phyloP scores from a whole-genome alignment of 441 rosid species.

The Populus trichocarpa region DNA sequence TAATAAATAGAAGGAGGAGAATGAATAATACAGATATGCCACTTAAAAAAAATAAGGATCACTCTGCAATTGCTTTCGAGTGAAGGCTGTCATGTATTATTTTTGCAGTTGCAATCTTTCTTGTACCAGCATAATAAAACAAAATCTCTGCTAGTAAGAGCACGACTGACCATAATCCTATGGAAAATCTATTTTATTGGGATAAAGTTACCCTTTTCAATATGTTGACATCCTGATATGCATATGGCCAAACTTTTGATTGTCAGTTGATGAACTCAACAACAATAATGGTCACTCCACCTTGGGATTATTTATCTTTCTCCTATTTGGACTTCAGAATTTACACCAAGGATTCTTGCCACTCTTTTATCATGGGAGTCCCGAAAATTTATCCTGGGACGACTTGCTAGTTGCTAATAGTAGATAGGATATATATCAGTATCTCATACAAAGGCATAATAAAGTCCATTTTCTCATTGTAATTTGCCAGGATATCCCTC shows the following conservation, averaged over 20 bases:
- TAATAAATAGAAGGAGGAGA: not conserved
- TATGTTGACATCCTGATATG: not conserved
- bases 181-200: no score
- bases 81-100: not conserved
- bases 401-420: not conserved
- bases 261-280: not conserved
- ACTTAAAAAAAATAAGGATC: not conserved
- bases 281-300: no score
- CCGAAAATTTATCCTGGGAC: not conserved
- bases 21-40: not conserved
- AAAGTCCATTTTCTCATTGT: not conserved
- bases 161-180: not conserved
- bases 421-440: not conserved
- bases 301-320: no score
- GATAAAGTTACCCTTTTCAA: no score
- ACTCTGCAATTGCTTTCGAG: no score
- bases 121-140: not conserved
- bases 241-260: not conserved
- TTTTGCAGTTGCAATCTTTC: not conserved
- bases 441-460: not conserved
- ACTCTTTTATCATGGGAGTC: not conserved
- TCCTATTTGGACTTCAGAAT: no score
- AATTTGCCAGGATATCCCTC: no score
- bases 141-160: not conserved
- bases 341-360: not conserved